These are phyloP conservation scores for Pseudogymnoascus verrucosus DNA, from an alignment of 2,329 filamentous ascomycete genomes.

Conservation along the genomic window DNA sequence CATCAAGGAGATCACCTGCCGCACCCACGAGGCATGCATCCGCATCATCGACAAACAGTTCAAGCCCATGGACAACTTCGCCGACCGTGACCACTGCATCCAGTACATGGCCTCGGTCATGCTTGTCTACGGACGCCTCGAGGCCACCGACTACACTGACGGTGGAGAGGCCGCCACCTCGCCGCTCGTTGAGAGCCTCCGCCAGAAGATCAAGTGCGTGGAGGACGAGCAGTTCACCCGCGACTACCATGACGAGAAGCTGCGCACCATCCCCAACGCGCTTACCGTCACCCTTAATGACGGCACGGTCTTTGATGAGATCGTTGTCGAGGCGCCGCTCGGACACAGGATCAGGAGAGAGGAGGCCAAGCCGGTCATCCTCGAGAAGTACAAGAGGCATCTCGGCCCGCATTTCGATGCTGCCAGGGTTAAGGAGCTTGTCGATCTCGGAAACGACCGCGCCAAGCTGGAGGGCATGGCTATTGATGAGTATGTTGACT, in stretches of 20 bases:
- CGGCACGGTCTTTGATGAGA: conserved; percentile 82
- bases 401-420: conserved; percentile 74
- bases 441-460: conserved; percentile 68
- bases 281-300: conserved; percentile 92
- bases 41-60: conserved; percentile 99
- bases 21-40: conserved; percentile 96
- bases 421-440: conserved; percentile 70
- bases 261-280: conserved; percentile 95
- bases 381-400: conserved; percentile 93
- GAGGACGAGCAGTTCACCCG: conserved; percentile 91
- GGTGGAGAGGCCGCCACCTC: conserved; percentile 87
- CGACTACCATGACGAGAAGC: conserved; percentile 90
- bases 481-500: conserved; percentile 88
- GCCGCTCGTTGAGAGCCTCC: conserved; percentile 79
- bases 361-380: conserved; percentile 95
- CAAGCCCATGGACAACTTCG: conserved; percentile 99
- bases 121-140: conserved; percentile 89
- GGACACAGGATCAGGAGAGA: conserved; percentile 86
- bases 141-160: conserved; percentile 89
- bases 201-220: conserved; percentile 89
- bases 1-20: conserved; percentile 87
- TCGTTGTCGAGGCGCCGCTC: conserved; percentile 86
- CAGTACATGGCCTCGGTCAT: conserved; percentile 99
- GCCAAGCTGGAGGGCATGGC: conserved; percentile 70
- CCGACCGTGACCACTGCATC: conserved; percentile 98